Evolutionary conservation across 257 asterid genomes (phyloP).

Genomic region (Petunia secreta): DNA sequence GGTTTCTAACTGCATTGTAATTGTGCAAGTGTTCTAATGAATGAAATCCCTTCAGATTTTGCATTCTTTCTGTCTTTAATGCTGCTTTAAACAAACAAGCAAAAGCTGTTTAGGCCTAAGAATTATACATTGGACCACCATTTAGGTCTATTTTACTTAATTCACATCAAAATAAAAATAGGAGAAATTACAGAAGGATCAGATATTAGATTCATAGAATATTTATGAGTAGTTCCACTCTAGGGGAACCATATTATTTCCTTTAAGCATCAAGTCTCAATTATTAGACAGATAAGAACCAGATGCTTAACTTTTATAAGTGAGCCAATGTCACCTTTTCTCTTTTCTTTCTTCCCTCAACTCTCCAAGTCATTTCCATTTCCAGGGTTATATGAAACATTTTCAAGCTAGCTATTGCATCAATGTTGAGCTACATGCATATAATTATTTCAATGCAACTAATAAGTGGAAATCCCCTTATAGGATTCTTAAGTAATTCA

Average conservation of each 20-base stretch:
- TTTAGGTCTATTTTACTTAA: neutral
- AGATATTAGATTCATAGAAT: constrained; percentile 40
- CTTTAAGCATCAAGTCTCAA: constrained; percentile 41
- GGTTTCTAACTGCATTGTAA: constrained; percentile 30
- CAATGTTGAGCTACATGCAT: too few relatives aligned
- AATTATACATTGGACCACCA: neutral
- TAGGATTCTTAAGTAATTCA: neutral
- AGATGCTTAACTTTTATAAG: constrained; percentile 46
- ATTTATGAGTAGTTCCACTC: constrained; percentile 26
- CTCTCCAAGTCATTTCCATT: constrained; percentile 18
- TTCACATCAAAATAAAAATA: constrained; percentile 21
- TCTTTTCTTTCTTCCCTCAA: constrained; percentile 24
- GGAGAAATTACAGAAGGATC: constrained; percentile 31
- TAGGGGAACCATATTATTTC: constrained; percentile 30
- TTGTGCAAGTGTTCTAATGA: constrained; percentile 22
- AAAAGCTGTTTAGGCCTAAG: neutral
- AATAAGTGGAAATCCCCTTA: neutral
- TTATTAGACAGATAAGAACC: constrained; percentile 59
- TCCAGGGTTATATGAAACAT: neutral
- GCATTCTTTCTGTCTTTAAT: neutral
- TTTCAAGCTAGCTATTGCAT: neutral
- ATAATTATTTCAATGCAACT: too few relatives aligned
- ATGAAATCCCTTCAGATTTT: constrained; percentile 33
- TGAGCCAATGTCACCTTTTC: constrained; percentile 36
- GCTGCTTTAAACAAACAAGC: neutral